Conservation (phyloP, 108 stramenopile genomes). For the Skeletonema grethae region DNA sequence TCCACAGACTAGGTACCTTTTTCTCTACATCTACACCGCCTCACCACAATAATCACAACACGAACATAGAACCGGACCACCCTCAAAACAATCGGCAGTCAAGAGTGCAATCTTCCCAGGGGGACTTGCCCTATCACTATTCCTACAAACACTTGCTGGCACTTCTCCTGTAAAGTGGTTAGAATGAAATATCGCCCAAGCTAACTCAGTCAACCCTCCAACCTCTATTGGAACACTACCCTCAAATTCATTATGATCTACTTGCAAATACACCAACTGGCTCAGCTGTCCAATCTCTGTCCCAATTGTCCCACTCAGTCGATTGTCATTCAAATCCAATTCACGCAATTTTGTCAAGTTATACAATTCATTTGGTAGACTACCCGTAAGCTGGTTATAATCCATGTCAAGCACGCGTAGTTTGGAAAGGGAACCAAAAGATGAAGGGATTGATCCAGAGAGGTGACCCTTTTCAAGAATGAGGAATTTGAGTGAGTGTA, state of each 20-base stretch:
- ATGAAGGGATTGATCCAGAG: constrained; percentile 60
- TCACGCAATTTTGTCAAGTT: constrained; percentile 50
- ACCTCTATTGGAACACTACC: constrained; percentile 63
- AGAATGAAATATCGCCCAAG: neutral
- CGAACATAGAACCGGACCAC: neutral
- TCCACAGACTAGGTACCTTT: no score
- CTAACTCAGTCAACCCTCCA: constrained; percentile 13
- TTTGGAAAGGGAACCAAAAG: constrained; percentile 27
- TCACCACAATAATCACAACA: constrained; percentile 2
- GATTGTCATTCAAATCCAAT: constrained; percentile 78
- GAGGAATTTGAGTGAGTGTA: constrained; percentile 49
- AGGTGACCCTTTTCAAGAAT: constrained; percentile 61
- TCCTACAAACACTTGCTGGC: neutral
- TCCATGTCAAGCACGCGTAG: constrained; percentile 61
- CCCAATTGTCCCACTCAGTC: constrained; percentile 60
- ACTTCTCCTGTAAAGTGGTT: neutral
- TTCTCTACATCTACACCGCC: neutral
- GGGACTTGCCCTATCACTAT: neutral
- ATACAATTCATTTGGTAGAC: constrained; percentile 53
- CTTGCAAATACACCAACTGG: constrained; percentile 60
- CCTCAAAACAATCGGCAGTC: neutral
- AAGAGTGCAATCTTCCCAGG: neutral
- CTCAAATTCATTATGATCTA: constrained; percentile 61
- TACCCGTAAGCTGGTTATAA: constrained; percentile 58
- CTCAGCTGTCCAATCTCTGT: constrained; percentile 48